Evolutionary conservation across 2,329 filamentous ascomycete genomes (phyloP).

Genomic region (Beauveria varroae): DNA sequence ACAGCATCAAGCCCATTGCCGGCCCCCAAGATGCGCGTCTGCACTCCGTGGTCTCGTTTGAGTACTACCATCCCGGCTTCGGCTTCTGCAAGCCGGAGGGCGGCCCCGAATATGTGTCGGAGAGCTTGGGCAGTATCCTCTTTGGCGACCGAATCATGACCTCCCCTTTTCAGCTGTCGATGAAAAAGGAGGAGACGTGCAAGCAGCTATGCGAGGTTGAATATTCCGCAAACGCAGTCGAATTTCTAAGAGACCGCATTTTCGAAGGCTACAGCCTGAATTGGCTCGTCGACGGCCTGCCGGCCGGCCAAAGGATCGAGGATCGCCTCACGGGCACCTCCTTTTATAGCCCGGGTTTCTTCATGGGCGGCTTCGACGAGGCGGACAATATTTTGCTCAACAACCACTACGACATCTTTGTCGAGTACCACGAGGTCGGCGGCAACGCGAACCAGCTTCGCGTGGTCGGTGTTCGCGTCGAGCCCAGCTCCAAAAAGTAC

Average conservation of each 20-base stretch:
- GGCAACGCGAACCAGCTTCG: conserved; percentile 62
- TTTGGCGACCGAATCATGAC: conserved; percentile 97
- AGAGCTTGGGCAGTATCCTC: conserved; percentile 82
- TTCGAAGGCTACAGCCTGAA: conserved; percentile 84
- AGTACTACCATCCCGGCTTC: conserved; percentile 88
- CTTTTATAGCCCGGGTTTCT: conserved; percentile 89
- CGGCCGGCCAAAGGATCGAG: conserved; percentile 74
- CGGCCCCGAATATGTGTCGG: conserved; percentile 71
- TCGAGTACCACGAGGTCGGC: conserved; percentile 83
- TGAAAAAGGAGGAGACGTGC: conserved; percentile 83
- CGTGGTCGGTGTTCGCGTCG: conserved; percentile 86
- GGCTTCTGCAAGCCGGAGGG: conserved; percentile 77
- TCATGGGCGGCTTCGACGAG: conserved; percentile 54
- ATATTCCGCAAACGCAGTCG: conserved; percentile 57
- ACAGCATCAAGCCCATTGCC: conserved; percentile 80
- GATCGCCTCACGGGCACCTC: conserved; percentile 69
- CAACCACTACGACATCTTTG: conserved; percentile 91
- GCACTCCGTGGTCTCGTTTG: conserved; percentile 89
- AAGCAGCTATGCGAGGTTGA: conserved; percentile 63
- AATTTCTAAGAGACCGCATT: conserved; percentile 79
- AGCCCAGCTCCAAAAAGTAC: conserved; percentile 66
- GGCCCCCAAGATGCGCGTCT: conserved; percentile 70
- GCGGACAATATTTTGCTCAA: conserved; percentile 60
- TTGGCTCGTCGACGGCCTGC: conserved; percentile 91
- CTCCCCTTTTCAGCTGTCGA: conserved; percentile 85